Conservation (phyloP, 768 basidiomycete genomes). For the Neoboletus magnificus region DNA sequence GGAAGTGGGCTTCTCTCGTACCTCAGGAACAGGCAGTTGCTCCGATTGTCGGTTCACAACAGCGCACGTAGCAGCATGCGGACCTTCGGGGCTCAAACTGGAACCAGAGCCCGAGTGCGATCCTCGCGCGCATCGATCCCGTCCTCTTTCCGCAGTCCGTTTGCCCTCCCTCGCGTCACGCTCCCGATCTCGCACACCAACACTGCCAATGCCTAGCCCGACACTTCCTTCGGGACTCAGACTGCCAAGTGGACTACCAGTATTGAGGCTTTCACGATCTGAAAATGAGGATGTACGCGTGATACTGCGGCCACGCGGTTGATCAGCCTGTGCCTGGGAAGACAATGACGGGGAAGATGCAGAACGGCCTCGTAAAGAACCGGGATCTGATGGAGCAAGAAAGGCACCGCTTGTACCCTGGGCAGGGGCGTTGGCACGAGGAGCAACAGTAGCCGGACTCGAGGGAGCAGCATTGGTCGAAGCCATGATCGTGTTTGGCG, state of each 20-base stretch:
- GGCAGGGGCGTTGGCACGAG: conserved; percentile 10
- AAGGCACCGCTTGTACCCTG: conserved; percentile 22
- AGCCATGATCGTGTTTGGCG: conserved; percentile 30
- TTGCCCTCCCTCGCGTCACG: conserved; percentile 27
- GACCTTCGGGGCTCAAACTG: conserved; percentile 33
- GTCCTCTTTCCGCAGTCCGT: conserved; percentile 25
- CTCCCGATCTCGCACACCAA: conserved; percentile 35
- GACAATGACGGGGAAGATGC: conserved; percentile 35
- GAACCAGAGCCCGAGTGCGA: conserved; percentile 33
- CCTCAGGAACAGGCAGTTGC: conserved; percentile 7
- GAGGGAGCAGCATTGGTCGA: conserved; percentile 13
- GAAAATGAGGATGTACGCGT: conserved; percentile 56
- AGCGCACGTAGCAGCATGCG: conserved; percentile 1
- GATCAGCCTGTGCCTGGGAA: conserved; percentile 31
- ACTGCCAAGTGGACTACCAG: conserved; percentile 37
- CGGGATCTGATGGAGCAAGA: conserved; percentile 25
- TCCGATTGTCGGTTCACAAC: conserved; percentile 8
- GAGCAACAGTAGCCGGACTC: conserved; percentile 1
- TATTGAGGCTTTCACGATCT: conserved; percentile 42
- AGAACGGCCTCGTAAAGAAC: conserved; percentile 24
- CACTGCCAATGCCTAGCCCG: conserved; percentile 30
- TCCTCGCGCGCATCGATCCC: conserved; percentile 28
- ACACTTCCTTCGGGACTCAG: conserved; percentile 38
- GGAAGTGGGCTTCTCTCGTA: conserved; percentile 12
- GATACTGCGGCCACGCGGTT: conserved; percentile 49